Evolutionary conservation across 164 flowering plant species (phyloP).

Genomic region (Annona cherimola): DNA sequence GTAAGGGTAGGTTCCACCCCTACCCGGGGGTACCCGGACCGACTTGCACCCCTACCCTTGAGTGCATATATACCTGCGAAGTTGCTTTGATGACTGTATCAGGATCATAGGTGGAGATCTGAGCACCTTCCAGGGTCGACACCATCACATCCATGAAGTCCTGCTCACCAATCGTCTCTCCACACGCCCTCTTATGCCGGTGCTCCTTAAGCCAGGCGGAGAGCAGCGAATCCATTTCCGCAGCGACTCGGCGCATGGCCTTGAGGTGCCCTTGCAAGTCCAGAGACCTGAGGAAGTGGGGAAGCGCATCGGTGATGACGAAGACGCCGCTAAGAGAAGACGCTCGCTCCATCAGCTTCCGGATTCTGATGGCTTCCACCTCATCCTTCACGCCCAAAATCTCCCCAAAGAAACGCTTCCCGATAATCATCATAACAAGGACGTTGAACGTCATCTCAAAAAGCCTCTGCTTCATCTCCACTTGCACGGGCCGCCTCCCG

Average conservation of each 20-base stretch:
- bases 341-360: slow-evolving; percentile 14
- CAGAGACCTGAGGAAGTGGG: slow-evolving; percentile 28
- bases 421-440: slow-evolving; percentile 25
- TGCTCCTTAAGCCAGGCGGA: slow-evolving; percentile 29
- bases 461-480: slow-evolving; percentile 37
- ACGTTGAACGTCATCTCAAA: slow-evolving; percentile 24
- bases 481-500: slow-evolving; percentile 1
- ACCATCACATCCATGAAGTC: slow-evolving; percentile 37
- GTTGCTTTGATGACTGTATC: slow-evolving; percentile 30
- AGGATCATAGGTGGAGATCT: slow-evolving; percentile 5
- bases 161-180: not conserved
- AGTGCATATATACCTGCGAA: slow-evolving; percentile 13
- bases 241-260: slow-evolving; percentile 23
- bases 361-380: slow-evolving; percentile 11
- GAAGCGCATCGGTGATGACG: slow-evolving; percentile 29
- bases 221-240: slow-evolving; percentile 21
- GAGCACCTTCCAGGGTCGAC: slow-evolving; percentile 6
- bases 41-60: not conserved
- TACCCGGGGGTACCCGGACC: no score
- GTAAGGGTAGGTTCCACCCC: no score
- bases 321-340: slow-evolving; percentile 10
- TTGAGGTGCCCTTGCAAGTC: slow-evolving; percentile 23
- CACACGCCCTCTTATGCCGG: not conserved
- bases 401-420: slow-evolving; percentile 27
- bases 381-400: not conserved